phyloP scores from a whole-genome alignment of 2,329 filamentous ascomycete species.

The Macrophomina phaseolina region DNA sequence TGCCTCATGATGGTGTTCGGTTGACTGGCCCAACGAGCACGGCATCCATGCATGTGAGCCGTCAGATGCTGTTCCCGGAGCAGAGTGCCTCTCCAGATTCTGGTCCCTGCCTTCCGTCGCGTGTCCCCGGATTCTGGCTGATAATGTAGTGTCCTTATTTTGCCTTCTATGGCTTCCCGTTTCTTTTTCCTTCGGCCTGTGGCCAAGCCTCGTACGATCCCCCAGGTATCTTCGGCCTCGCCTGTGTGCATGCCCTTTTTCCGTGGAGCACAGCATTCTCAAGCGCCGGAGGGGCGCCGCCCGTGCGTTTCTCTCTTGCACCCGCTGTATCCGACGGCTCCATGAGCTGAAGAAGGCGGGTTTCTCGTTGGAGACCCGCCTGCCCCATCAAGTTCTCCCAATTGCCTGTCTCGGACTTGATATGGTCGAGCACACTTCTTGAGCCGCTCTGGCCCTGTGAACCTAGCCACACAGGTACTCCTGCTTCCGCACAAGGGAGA shows the following conservation, averaged over 20 bases:
- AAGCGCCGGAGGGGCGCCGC: background rate
- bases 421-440: background rate
- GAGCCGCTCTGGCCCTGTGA: background rate
- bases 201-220: constrained; percentile 6
- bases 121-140: constrained; percentile 1
- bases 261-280: background rate
- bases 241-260: background rate
- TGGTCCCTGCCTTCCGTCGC: background rate
- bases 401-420: background rate
- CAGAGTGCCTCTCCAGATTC: background rate
- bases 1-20: constrained; percentile 21
- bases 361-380: background rate
- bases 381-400: background rate
- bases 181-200: background rate
- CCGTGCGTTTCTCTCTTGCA: background rate
- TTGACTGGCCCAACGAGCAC: background rate
- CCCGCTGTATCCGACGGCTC: background rate
- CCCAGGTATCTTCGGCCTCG: background rate
- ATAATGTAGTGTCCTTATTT: background rate
- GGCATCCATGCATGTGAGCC: background rate
- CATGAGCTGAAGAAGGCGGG: background rate
- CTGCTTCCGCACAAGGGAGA: background rate
- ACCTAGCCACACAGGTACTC: background rate
- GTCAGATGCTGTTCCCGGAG: background rate
- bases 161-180: background rate